A percentile compares a stretch with the other conserved stretches of the same genome.
Evolutionary conservation across 2,329 filamentous ascomycete species (phyloP).

Genomic region (Neopestalotiopsis sp.): DNA sequence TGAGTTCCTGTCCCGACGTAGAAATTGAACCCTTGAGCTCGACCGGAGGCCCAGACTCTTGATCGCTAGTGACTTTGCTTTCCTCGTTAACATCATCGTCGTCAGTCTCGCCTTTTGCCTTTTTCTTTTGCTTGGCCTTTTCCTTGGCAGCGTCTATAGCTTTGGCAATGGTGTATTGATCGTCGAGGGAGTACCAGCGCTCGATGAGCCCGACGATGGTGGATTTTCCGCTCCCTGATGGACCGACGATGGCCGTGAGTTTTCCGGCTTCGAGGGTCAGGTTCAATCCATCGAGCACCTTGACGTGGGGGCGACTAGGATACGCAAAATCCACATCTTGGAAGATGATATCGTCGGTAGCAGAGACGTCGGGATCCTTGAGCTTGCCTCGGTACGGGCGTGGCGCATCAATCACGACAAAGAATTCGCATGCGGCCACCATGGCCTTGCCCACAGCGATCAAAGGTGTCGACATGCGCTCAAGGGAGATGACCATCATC

Average conservation of each 20-base stretch:
- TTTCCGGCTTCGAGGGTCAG: conserved; percentile 67
- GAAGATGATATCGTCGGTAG: conserved; percentile 62
- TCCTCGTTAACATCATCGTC: conserved; percentile 29
- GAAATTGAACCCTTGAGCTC: conserved; percentile 57
- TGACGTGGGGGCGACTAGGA: conserved; percentile 67
- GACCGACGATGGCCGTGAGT: conserved; percentile 75
- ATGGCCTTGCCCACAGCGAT: conserved; percentile 63
- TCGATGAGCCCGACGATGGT: conserved; percentile 75
- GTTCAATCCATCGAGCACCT: conserved; percentile 64
- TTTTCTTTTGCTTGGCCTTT: conserved; percentile 42
- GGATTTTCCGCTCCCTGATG: conserved; percentile 75
- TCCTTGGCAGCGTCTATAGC: conserved; percentile 51
- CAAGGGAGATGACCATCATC: conserved; percentile 60
- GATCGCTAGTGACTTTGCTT: conserved; percentile 17
- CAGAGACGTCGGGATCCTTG: conserved; percentile 53
- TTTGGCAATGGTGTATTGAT: conserved; percentile 57
- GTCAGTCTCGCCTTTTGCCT: conserved; percentile 36
- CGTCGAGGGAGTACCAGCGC: conserved; percentile 70
- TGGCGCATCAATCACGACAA: conserved; percentile 57
- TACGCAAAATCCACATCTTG: conserved; percentile 74
- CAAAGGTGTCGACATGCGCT: conserved; percentile 61
- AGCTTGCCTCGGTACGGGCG: conserved; percentile 45
- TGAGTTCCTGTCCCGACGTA: conserved; percentile 58
- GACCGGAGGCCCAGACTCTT: conserved; percentile 48
- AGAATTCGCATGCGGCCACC: conserved; percentile 63